Evolutionary conservation across 1,284 basidiomycete species (phyloP), one percentile per base, ranked within the genome.

Genomic region (Coniferiporia weirii): DNA sequence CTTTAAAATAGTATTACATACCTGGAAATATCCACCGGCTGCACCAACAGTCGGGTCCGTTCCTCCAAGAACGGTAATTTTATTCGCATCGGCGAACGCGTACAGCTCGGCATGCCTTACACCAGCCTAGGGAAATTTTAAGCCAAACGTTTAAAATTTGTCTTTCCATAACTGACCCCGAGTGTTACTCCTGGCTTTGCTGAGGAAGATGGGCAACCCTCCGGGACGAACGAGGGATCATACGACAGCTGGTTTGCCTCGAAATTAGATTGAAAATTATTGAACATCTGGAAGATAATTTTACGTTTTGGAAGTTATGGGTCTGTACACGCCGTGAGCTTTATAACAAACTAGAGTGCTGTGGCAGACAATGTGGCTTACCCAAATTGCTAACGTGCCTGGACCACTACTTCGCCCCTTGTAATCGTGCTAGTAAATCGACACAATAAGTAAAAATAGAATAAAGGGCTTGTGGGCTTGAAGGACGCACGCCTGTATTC

Each of bases 51-150:
- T 66, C 15, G 60, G 53, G 43, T 66, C 64, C 40, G 63, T 63
- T 50, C 69, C 71, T 13, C 71, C 71, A 12, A 69, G 57, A 7
- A 69, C 46, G 3, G 71, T 72, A 10, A 71, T 60, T 46, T 71
- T 71, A 22, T 71, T 61, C 13, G 63, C 58, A 20, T 71, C 70
- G 2, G 70, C 70, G 59, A 69, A 69, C 8, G 47, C 52, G 59
- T 71, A 72, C 10, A 63, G 61, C n/a, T 66, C 57, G 20, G 63
- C 52, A 51, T 57, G 66, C 34, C 58, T 59, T 8, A 66, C 64
- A 20, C 69, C 69, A n/a, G 69, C 67, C 64, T 69, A 22, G 27
- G 34, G 27, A 3, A 12, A 4, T n/a, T n/a, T 46, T 19, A 9
- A 3, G 20, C 15, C 32, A 32, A 45, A 8, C 10, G 13, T 34